Evolutionary conservation across 2,329 filamentous ascomycete species (phyloP).

Genomic region (Exophiala lecanii-corni): DNA sequence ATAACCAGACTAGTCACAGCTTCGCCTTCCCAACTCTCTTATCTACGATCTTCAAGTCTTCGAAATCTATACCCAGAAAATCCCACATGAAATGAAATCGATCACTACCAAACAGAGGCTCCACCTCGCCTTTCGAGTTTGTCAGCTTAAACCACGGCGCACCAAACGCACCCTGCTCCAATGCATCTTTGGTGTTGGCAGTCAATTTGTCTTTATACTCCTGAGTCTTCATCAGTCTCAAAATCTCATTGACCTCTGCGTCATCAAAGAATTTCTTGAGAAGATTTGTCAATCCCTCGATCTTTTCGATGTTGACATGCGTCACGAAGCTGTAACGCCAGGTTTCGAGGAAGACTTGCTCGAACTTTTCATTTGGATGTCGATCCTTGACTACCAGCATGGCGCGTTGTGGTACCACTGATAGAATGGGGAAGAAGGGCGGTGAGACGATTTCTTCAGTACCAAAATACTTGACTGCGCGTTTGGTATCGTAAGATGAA

Average conservation of each 20-base stretch:
- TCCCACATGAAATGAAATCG: slow-evolving; percentile 67
- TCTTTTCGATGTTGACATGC: slow-evolving; percentile 56
- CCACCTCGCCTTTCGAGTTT: slow-evolving; percentile 46
- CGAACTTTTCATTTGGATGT: slow-evolving; percentile 48
- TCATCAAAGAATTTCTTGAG: slow-evolving; percentile 41
- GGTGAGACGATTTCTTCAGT: slow-evolving; percentile 40
- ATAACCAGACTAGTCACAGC: no score
- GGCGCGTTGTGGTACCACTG: slow-evolving; percentile 57
- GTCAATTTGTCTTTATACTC: slow-evolving; percentile 53
- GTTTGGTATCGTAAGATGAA: slow-evolving; percentile 44
- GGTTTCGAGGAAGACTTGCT: slow-evolving; percentile 51
- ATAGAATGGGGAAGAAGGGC: slow-evolving; percentile 35
- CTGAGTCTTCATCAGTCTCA: slow-evolving; percentile 48
- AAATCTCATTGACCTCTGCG: slow-evolving; percentile 52
- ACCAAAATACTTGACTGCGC: slow-evolving; percentile 51
- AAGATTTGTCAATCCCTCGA: slow-evolving; percentile 49
- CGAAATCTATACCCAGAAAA: slow-evolving; percentile 52
- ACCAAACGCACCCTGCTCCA: slow-evolving; percentile 67
- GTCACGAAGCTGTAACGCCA: slow-evolving; percentile 61
- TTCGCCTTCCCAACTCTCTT: slow-evolving; percentile 5
- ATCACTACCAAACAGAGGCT: slow-evolving; percentile 76
- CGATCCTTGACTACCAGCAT: slow-evolving; percentile 62
- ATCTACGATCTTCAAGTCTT: slow-evolving; percentile 28
- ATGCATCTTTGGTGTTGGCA: slow-evolving; percentile 55
- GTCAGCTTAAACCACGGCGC: slow-evolving; percentile 65